These are phyloP conservation scores for Leccinum longicurvipes DNA, from an alignment of 768 basidiomycete species.

Conservation along the genomic window DNA sequence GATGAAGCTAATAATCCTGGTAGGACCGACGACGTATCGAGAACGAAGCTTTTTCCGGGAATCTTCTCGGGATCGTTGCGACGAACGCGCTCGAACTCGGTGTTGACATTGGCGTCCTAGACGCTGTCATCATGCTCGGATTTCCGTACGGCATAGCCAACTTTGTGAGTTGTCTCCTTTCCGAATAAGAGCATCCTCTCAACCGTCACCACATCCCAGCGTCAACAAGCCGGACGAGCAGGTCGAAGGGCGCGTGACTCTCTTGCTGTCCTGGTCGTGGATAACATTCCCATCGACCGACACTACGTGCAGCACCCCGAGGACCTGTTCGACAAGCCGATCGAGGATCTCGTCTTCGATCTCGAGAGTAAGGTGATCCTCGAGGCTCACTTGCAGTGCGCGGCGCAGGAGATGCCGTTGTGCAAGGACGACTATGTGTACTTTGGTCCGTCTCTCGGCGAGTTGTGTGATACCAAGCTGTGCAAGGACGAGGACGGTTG, in stretches of 20 bases:
- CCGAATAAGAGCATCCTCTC: neutral
- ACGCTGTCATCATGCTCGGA: conserved; percentile 86
- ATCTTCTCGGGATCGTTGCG: conserved; percentile 80
- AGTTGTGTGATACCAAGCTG: conserved; percentile 61
- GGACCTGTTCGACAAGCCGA: conserved; percentile 60
- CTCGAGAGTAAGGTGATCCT: conserved; percentile 69
- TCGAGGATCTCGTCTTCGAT: conserved; percentile 67
- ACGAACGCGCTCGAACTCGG: conserved; percentile 91
- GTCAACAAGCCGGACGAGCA: conserved; percentile 87
- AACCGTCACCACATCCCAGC: conserved; percentile 36
- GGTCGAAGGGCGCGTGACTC: conserved; percentile 80
- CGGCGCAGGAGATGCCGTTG: conserved; percentile 82
- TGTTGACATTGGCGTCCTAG: conserved; percentile 86
- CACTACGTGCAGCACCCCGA: conserved; percentile 70
- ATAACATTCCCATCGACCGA: conserved; percentile 66
- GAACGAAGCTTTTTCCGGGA: conserved; percentile 80
- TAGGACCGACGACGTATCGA: conserved; percentile 84
- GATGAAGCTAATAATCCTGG: neutral
- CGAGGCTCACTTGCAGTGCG: conserved; percentile 87
- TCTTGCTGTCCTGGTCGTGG: conserved; percentile 70
- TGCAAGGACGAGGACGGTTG: conserved; percentile 76
- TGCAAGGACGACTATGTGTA: conserved; percentile 60
- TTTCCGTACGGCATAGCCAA: conserved; percentile 80
- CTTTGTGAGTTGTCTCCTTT: conserved; percentile 50
- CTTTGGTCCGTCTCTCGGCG: conserved; percentile 62